phyloP scores from a whole-genome alignment of 345 rosid genomes.

The Hevea brasiliensis region DNA sequence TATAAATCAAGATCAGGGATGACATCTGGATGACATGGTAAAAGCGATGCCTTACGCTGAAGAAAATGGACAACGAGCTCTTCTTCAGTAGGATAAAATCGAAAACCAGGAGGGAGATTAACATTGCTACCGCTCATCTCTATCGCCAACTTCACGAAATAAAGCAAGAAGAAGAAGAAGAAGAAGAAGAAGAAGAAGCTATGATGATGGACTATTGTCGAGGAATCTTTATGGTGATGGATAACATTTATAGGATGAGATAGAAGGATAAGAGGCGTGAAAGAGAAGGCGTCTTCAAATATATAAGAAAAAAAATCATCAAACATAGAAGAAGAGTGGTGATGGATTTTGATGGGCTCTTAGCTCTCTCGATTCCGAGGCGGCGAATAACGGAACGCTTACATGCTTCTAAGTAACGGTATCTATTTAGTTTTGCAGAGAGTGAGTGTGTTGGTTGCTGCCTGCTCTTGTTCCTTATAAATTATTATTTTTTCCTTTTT shows the following conservation, averaged over 20 bases:
- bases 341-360: neutral
- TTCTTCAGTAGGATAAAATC: slow-evolving; percentile 84
- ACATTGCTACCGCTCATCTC: slow-evolving; percentile 44
- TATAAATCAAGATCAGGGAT: slow-evolving; percentile 91
- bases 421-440: slow-evolving; percentile 17
- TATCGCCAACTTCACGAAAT: no score
- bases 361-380: slow-evolving; percentile 12
- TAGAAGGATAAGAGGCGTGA: slow-evolving; percentile 36
- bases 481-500: neutral
- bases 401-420: slow-evolving; percentile 40
- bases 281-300: slow-evolving; percentile 39
- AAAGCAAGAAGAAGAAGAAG: neutral
- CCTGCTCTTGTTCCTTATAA: neutral
- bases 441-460: neutral
- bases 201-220: slow-evolving; percentile 9
- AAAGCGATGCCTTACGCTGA: slow-evolving; percentile 76
- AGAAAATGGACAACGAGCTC: slow-evolving; percentile 96
- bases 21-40: slow-evolving; percentile 90
- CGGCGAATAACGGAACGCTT: slow-evolving; percentile 31
- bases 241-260: slow-evolving; percentile 25
- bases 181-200: neutral
- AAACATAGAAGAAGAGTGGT: neutral
- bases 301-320: slow-evolving; percentile 6
- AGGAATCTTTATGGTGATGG: slow-evolving; percentile 21
- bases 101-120: slow-evolving; percentile 89